Base-by-base conservation (phyloP, 2,329 filamentous ascomycete genomes). In the Paracorniculantispora psalliotae region DNA sequence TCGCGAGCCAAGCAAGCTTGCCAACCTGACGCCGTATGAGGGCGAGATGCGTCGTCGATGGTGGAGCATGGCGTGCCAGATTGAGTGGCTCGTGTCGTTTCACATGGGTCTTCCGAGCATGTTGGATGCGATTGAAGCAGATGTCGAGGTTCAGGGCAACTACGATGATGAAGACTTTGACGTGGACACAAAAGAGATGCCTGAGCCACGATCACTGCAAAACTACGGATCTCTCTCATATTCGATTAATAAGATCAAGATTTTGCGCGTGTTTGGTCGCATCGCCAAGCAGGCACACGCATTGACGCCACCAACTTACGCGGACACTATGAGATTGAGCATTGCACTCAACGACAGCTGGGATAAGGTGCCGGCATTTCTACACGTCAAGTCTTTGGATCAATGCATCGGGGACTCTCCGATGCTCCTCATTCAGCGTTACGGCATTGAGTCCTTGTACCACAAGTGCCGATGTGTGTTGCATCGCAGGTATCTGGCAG, bases 71-170 rank as follows among this genome's bases (percentile, higher is more conserved):
- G 76, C 78, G 3, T 69, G 76, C 26, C 83, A 87, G 66, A 77
- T 88, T 49, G 87, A 90, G 66, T 70, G 86, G 2, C 70, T 89
- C 4, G 83, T 86, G 26, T 82, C 84, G 1, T 88, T 88, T 66
- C 86, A 89, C 66, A 79, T 88, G 61, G 87, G 87, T 2, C 74
- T 90, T 57, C 87, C 87, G 2, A 80, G 80, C 66, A 86, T 89
- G 82, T 77, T 88, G 47, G 79, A 84, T 59, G 76, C 79, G 25
- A 81, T 86, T 37, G 85, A 88, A 61, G 82, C 79, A 49, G 87
- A 90, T 66, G 87, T 84, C 0, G 72, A 77, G 1, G 69, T 84
- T 21, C 86, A 86, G 17, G 75, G 78, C 33, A 89, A 89, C 68
- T 69, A 89, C 33, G 77, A 82, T 55, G 87, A 90, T 67, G 81